Evolutionary conservation across 768 basidiomycete species (phyloP), one percentile per base, ranked within the genome.

Genomic region (Auriscalpium orientale): DNA sequence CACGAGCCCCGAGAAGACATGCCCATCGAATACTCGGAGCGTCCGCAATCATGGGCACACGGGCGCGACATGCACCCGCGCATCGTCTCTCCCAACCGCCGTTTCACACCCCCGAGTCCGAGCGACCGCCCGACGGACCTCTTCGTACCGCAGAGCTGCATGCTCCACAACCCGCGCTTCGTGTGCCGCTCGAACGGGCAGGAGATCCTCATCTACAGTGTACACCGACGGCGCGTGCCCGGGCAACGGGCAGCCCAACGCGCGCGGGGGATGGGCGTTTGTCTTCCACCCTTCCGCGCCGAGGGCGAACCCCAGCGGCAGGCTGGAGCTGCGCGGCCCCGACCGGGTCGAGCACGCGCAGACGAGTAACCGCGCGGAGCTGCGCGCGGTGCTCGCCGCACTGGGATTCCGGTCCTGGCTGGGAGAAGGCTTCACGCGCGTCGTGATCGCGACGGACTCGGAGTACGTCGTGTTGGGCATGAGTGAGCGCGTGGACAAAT

Each of bases 341-440:
- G 49, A 51, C 35, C 44, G 53, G 11, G 33, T 33, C 16, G 33
- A 8, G 16, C 52, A 57, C 34, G 40, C 47, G 56, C 66, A 64
- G 62, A 65, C 71, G 63, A 57, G 64, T 59, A 65, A 67, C 69
- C 62, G 73, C 63, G 71, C 71, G n/a, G 71, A 71, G 61, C 66
- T 71, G 0, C 66, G 70, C 15, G 71, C 69, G n/a, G 69, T 60
- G 13, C 58, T 67, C 45, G 53, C 48, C 13, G 66, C 64, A 46
- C 59, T 71, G 33, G 47, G 47, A 18, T 51, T 64, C 46, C 56
- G 65, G 8, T 8, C 46, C 12, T 72, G 70, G 70, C 52, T 53
- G 10, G 65, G 61, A 8, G 69, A 69, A 46, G 53, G 53, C 45
- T 69, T 68, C 54, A 55, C 50, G 20, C 64, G 66, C n/a, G 56